A percentile compares a stretch with the other conserved stretches of the same genome.
These are phyloP conservation scores for Nicotiana obtusifolia DNA, from an alignment of 257 asterid genomes.

Conservation along the genomic window DNA sequence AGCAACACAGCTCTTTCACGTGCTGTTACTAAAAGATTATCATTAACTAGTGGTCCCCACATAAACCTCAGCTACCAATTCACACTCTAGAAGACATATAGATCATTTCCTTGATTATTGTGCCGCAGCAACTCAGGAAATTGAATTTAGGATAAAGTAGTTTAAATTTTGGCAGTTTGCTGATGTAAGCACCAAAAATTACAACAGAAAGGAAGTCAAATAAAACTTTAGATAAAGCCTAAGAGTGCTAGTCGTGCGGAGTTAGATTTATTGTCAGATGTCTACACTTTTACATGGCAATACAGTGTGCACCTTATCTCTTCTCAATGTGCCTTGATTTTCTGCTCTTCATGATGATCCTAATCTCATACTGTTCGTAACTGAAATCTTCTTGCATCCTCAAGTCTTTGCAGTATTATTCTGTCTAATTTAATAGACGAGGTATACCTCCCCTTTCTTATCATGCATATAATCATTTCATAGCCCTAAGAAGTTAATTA, in stretches of 20 bases:
- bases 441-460: background rate
- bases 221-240: background rate
- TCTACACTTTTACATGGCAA: background rate
- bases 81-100: background rate
- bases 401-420: background rate
- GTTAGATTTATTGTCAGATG: background rate
- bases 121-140: background rate
- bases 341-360: background rate
- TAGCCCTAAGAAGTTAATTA: no score
- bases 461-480: no score
- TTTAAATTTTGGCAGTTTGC: background rate
- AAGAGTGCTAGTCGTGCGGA: background rate
- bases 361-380: background rate
- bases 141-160: background rate
- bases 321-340: background rate
- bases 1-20: background rate
- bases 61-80: background rate
- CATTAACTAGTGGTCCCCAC: background rate
- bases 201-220: slow-evolving; percentile 1
- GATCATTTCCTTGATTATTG: background rate
- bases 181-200: background rate
- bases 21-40: background rate
- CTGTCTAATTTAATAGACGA: background rate
- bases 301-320: background rate
- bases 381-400: background rate